A percentile compares a stretch with the other conserved stretches of the same genome.
These are phyloP conservation scores for Zhuliangozyma blackwelliae DNA, from an alignment of 1,139 yeast species.

Conservation along the genomic window DNA sequence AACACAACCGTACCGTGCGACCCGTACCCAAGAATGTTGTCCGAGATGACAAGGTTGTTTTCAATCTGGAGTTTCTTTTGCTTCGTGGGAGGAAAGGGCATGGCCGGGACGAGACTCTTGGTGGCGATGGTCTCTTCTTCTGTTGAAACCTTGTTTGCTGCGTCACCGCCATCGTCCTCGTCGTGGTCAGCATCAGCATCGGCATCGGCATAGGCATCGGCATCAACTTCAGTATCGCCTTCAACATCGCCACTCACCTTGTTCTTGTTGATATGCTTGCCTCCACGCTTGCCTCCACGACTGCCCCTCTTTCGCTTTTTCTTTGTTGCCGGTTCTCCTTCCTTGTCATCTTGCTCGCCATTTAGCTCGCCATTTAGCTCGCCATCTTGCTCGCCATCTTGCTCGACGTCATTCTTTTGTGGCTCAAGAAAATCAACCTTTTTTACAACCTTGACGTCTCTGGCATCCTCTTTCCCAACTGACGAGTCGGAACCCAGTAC, in stretches of 20 bases:
- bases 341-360: slow-evolving; percentile 3
- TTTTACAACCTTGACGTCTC: slow-evolving; percentile 9
- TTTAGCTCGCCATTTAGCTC: slow-evolving; percentile 3
- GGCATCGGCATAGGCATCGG: not conserved
- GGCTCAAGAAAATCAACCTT: slow-evolving; percentile 31
- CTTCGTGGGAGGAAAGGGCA: slow-evolving; percentile 12
- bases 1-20: slow-evolving; percentile 96
- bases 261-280: slow-evolving; percentile 46
- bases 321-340: slow-evolving; percentile 15
- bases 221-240: slow-evolving; percentile 8
- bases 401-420: slow-evolving; percentile 4
- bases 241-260: not conserved
- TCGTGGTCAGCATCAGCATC: slow-evolving; percentile 10
- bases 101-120: slow-evolving; percentile 25
- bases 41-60: slow-evolving; percentile 61
- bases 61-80: slow-evolving; percentile 38
- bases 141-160: slow-evolving; percentile 12
- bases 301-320: slow-evolving; percentile 77
- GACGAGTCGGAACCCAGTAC: too few relatives aligned
- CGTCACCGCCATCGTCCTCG: slow-evolving; percentile 8
- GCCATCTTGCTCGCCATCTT: slow-evolving; percentile 3
- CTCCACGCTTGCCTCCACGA: slow-evolving; percentile 67
- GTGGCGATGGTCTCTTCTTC: slow-evolving; percentile 24
- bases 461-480: slow-evolving; percentile 2
- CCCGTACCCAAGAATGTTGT: slow-evolving; percentile 83